phyloP scores from a whole-genome alignment of 371 early-diverging fungal genomes.

The Apophysomyces elegans region DNA sequence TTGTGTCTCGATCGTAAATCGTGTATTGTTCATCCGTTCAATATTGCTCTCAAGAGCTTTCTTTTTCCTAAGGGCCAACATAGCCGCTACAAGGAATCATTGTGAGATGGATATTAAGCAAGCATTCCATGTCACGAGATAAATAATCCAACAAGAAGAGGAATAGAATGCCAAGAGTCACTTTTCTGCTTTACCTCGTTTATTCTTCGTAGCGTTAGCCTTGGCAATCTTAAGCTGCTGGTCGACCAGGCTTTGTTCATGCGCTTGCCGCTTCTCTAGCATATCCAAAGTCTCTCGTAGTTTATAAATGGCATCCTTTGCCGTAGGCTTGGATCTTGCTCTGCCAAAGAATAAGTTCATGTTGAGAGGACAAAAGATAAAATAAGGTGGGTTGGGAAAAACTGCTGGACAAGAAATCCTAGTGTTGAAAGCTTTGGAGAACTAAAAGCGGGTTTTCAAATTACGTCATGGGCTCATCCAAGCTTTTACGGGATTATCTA shows the following conservation, averaged over 20 bases:
- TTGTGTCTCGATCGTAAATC: conserved; percentile 94
- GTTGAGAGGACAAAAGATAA: conserved; percentile 10
- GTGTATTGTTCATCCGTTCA: conserved; percentile 87
- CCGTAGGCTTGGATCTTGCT: conserved; percentile 77
- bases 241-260: conserved; percentile 87
- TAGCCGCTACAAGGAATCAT: conserved; percentile 62
- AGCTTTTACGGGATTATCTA: no score
- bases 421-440: no score
- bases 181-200: conserved; percentile 64
- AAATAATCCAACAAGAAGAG: neutral
- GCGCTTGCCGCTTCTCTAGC: conserved; percentile 93
- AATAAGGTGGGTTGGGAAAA: no score
- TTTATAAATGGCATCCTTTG: conserved; percentile 95
- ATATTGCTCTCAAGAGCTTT: conserved; percentile 86
- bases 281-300: conserved; percentile 89
- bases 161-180: neutral
- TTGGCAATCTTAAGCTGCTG: conserved; percentile 88
- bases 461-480: no score
- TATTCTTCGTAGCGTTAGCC: conserved; percentile 92
- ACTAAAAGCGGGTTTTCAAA: no score
- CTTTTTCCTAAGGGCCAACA: conserved; percentile 95
- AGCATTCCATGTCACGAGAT: no score
- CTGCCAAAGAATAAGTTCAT: conserved; percentile 90
- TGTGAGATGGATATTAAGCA: neutral
- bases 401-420: no score